Percentiles rank a stretch among this genome's conserved stretches.
These are phyloP conservation scores for Rhodomyrtus tomentosa DNA, from an alignment of 345 rosid species.

Conservation along the genomic window DNA sequence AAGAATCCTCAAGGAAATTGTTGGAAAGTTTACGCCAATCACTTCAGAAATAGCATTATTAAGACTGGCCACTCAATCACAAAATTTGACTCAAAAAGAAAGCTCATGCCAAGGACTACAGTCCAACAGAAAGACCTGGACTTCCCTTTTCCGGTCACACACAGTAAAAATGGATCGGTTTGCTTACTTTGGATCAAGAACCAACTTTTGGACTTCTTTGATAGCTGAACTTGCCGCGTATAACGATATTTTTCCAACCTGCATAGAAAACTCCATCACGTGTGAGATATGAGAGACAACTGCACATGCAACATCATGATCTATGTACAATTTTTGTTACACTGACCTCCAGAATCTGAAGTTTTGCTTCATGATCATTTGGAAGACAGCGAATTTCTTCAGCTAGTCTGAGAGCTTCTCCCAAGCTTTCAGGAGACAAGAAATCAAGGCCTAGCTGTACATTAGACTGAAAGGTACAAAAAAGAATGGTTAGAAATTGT, in stretches of 20 bases:
- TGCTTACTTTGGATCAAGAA: constrained; percentile 86
- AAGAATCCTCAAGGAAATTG: neutral
- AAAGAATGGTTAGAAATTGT: neutral
- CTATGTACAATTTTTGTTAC: constrained; percentile 3
- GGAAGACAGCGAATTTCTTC: constrained; percentile 83
- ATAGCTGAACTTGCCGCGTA: constrained; percentile 97
- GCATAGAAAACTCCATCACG: constrained; percentile 12
- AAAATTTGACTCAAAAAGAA: neutral
- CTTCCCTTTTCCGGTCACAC: neutral
- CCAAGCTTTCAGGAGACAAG: constrained; percentile 87
- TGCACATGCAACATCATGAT: neutral
- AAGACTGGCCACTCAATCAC: neutral
- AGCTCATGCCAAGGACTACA: neutral
- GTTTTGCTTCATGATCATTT: constrained; percentile 74
- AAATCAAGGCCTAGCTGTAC: constrained; percentile 90
- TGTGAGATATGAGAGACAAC: neutral
- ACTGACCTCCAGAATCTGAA: constrained; percentile 79
- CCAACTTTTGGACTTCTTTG: constrained; percentile 90
- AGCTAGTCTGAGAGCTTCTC: constrained; percentile 63
- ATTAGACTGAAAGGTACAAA: constrained; percentile 53
- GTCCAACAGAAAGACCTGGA: neutral
- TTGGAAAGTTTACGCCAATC: neutral
- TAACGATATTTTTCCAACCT: constrained; percentile 84
- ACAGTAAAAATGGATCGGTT: neutral
- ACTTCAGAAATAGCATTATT: neutral